Percentiles rank a stretch among this genome's conserved stretches.
Evolutionary conservation across 768 basidiomycete species (phyloP).

Genomic region (Cystobasidium onofrii): DNA sequence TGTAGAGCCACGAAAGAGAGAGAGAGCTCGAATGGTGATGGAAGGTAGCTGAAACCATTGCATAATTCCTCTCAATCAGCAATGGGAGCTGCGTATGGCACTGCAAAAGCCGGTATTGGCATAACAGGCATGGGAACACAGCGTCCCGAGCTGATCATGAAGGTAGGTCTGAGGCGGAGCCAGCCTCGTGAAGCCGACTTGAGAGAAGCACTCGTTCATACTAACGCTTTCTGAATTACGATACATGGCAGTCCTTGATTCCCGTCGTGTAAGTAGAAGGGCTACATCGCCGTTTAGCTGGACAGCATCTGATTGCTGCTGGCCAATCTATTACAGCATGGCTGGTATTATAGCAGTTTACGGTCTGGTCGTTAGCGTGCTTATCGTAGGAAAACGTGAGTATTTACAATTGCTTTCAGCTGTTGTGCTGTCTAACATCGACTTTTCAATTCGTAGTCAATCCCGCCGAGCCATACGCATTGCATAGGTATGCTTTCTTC

Average conservation of each 20-base stretch:
- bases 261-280: slow-evolving; percentile 62
- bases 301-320: too few species aligned
- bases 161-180: slow-evolving; percentile 52
- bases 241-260: slow-evolving; percentile 65
- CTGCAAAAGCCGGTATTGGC: slow-evolving; percentile 91
- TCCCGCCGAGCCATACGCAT: slow-evolving; percentile 37
- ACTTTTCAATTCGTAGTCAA: slow-evolving; percentile 8
- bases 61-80: slow-evolving; percentile 52
- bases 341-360: slow-evolving; percentile 97
- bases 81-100: slow-evolving; percentile 89
- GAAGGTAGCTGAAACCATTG: background rate
- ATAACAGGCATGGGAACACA: slow-evolving; percentile 91
- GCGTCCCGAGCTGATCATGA: slow-evolving; percentile 96
- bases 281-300: too few species aligned
- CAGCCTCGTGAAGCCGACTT: background rate
- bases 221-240: too few species aligned
- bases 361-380: slow-evolving; percentile 87
- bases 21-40: background rate
- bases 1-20: background rate
- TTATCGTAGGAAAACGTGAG: slow-evolving; percentile 66
- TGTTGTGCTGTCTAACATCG: too few species aligned
- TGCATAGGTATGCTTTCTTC: slow-evolving; percentile 23
- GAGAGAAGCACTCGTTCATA: too few species aligned
- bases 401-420: slow-evolving; percentile 33
- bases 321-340: slow-evolving; percentile 61